Evolutionary conservation across 2,329 filamentous ascomycete species (phyloP), one percentile per base, ranked within the genome.

Genomic region (Paraconiothyrium sp.): DNA sequence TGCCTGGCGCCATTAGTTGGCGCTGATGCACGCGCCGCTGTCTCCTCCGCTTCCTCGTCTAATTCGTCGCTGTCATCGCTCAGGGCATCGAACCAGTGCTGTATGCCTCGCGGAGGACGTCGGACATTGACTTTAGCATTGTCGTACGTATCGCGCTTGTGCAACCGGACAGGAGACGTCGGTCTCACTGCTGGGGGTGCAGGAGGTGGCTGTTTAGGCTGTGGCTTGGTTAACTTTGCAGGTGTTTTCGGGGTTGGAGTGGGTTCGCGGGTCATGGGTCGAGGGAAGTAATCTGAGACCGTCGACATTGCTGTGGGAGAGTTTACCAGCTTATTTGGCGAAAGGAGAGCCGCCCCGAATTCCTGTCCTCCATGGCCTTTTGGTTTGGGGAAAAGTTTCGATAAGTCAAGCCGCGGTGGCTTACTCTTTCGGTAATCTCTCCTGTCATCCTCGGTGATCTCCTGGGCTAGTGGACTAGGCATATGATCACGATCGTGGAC

Each of bases 11-110:
- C 60, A 11, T 63, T 50, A 14, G 60, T 22, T 22, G 67, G 63
- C 35, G 56, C 61, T 13, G 70, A 63, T 24, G 65, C 68, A 52
- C 67, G 63, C 3, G 66, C 37, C 10, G 62, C 63, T 34, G 57
- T 47, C 9, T 50, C 49, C 9, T 58, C 58, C 10, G 69, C 72
- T 10, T 74, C 72, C 10, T 74, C 71, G 5, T 61, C 50, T 11
- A 66, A 63, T 22, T 77, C 75, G 16, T 78, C 77, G 37, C 78
- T 77, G 24, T 80, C 79, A 13, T 79, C 77, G 27, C 79, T 77
- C 11, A 83, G 71, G 3, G 78, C 82, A 58, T 84, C 83, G 59
- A 84, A 84, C 83, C 83, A 84, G 62, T 84, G 80, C 61, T 83
- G 75, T 32, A 83, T 81, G 8, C 82, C 82, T 52, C 79, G 82